These are phyloP conservation scores for Pisolithus orientalis DNA, from an alignment of 768 basidiomycete species.

Conservation along the genomic window DNA sequence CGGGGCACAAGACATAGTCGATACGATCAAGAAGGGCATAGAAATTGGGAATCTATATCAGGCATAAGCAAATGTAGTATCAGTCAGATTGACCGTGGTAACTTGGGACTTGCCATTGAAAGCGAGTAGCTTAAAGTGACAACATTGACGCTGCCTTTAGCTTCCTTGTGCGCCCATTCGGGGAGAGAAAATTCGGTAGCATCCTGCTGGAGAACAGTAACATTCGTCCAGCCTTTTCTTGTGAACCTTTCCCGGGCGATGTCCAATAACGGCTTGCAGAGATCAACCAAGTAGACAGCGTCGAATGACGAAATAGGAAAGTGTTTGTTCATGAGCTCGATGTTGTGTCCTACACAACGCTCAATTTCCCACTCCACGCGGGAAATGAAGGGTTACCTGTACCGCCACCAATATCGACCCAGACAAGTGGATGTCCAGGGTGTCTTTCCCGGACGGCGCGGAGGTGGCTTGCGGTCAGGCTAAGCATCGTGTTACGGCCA, in stretches of 20 bases:
- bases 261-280: conserved; percentile 65
- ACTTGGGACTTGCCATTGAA: conserved; percentile 38
- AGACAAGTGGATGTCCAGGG: conserved; percentile 48
- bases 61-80: not conserved
- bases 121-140: conserved; percentile 52
- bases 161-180: conserved; percentile 45
- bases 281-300: conserved; percentile 64
- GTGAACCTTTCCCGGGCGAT: conserved; percentile 65
- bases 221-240: conserved; percentile 65
- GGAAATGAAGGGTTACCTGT: conserved; percentile 36
- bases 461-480: conserved; percentile 59
- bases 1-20: conserved; percentile 55
- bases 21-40: conserved; percentile 64
- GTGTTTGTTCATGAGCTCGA: conserved; percentile 65
- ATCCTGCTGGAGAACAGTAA: conserved; percentile 67
- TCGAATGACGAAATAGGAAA: conserved; percentile 56
- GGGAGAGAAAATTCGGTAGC: conserved; percentile 63
- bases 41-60: conserved; percentile 49
- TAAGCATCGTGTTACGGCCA: conserved; percentile 68
- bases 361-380: conserved; percentile 4
- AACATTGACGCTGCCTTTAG: conserved; percentile 49
- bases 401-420: conserved; percentile 78
- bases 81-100: not conserved
- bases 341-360: conserved; percentile 45
- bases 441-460: conserved; percentile 36